Percentiles rank a stretch among this genome's conserved stretches.
phyloP scores from a whole-genome alignment of 1,284 basidiomycete species.

The Kwoniella shivajii region DNA sequence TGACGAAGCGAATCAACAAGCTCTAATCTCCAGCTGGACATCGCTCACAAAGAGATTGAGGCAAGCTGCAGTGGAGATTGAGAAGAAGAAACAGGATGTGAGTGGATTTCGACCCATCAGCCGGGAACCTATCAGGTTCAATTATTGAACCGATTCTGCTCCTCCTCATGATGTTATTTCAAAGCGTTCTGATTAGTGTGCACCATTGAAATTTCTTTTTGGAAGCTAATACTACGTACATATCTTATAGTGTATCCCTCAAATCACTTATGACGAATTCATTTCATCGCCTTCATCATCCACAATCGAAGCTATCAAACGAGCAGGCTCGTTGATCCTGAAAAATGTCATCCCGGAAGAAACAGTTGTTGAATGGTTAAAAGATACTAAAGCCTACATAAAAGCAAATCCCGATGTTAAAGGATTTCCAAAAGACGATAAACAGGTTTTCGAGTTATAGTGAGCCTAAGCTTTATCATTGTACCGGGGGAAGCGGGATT shows the following conservation, averaged over 20 bases:
- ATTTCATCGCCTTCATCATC: slow-evolving; percentile 53
- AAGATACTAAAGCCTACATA: slow-evolving; percentile 62
- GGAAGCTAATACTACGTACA: background rate
- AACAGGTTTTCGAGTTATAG: slow-evolving; percentile 73
- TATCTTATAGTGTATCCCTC: slow-evolving; percentile 61
- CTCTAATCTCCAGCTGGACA: slow-evolving; percentile 61
- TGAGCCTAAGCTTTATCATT: slow-evolving; percentile 13
- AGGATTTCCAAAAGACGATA: slow-evolving; percentile 68
- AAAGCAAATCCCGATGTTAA: slow-evolving; percentile 56
- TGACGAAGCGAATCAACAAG: slow-evolving; percentile 55
- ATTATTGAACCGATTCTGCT: too few species aligned
- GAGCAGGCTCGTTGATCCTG: slow-evolving; percentile 64
- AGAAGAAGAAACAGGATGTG: slow-evolving; percentile 52
- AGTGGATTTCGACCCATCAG: background rate
- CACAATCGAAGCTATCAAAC: slow-evolving; percentile 59
- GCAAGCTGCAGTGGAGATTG: slow-evolving; percentile 57
- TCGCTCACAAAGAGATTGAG: slow-evolving; percentile 62
- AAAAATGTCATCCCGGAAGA: slow-evolving; percentile 63
- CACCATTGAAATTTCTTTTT: too few species aligned
- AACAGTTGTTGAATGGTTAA: slow-evolving; percentile 66
- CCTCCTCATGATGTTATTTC: too few species aligned
- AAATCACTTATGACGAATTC: slow-evolving; percentile 60
- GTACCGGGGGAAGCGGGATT: background rate
- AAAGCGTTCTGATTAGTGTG: too few species aligned
- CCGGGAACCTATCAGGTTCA: too few species aligned